These are phyloP conservation scores for Penicillium expansum DNA, from an alignment of 2,329 filamentous ascomycete genomes.

Conservation along the genomic window DNA sequence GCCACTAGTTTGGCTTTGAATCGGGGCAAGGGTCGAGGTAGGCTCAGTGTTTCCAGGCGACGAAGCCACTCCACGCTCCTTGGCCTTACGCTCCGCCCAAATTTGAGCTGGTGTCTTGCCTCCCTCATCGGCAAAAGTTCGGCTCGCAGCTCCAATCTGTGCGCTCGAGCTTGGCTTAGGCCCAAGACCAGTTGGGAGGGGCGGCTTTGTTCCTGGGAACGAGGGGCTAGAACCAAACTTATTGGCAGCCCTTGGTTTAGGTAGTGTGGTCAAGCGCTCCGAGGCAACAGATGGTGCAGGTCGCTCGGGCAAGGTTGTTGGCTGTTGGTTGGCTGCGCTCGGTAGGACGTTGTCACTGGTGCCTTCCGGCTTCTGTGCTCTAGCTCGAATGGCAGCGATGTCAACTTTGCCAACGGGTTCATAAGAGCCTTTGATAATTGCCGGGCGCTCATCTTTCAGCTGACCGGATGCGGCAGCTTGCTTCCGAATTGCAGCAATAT, in stretches of 20 bases:
- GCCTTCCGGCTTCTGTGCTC: slow-evolving; percentile 64
- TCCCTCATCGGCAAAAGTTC: slow-evolving; percentile 89
- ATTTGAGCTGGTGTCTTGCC: slow-evolving; percentile 96
- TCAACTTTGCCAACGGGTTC: slow-evolving; percentile 96
- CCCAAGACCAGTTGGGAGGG: slow-evolving; percentile 67
- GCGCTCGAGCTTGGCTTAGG: slow-evolving; percentile 59
- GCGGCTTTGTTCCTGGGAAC: slow-evolving; percentile 87
- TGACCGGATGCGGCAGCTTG: slow-evolving; percentile 61
- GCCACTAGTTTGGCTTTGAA: slow-evolving; percentile 69
- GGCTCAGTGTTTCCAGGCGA: slow-evolving; percentile 47
- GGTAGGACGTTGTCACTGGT: slow-evolving; percentile 43
- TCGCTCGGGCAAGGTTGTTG: slow-evolving; percentile 66
- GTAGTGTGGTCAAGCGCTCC: slow-evolving; percentile 79
- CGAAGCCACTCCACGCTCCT: slow-evolving; percentile 60
- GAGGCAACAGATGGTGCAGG: slow-evolving; percentile 69
- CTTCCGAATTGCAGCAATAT: slow-evolving; percentile 84
- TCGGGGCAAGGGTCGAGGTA: slow-evolving; percentile 47
- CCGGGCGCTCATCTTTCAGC: slow-evolving; percentile 70
- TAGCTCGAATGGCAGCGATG: slow-evolving; percentile 87
- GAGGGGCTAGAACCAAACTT: slow-evolving; percentile 71
- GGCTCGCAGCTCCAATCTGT: slow-evolving; percentile 71
- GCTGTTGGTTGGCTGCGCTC: slow-evolving; percentile 50
- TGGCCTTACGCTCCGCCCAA: slow-evolving; percentile 96
- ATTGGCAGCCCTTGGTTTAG: slow-evolving; percentile 93
- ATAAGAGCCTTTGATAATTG: slow-evolving; percentile 86